These are phyloP conservation scores for Trypanosoma scelopori DNA, from an alignment of 208 protist genomes.

Conservation along the genomic window DNA sequence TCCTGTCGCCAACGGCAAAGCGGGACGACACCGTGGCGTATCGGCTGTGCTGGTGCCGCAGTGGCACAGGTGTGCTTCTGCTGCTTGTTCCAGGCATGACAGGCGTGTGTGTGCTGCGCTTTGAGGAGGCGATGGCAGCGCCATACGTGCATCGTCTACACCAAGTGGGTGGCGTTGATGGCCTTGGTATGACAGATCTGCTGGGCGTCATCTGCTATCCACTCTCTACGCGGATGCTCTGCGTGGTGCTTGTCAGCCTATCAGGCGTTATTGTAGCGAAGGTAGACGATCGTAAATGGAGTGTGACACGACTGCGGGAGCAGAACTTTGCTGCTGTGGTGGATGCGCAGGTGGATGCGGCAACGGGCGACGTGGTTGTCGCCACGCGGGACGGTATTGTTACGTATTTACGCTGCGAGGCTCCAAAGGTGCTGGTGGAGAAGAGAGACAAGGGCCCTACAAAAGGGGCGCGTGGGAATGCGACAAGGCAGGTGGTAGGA, in stretches of 20 bases:
- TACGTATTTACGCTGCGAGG: constrained; percentile 38
- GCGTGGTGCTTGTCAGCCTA: constrained; percentile 36
- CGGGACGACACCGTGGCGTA: constrained; percentile 47
- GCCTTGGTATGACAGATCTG: constrained; percentile 38
- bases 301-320: constrained; percentile 44
- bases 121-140: constrained; percentile 16
- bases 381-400: constrained; percentile 54
- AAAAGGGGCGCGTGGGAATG: too few relatives aligned
- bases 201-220: constrained; percentile 40
- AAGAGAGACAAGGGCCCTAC: not conserved
- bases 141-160: constrained; percentile 29
- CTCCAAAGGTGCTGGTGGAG: constrained; percentile 16
- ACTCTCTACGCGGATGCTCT: constrained; percentile 34
- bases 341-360: constrained; percentile 38
- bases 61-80: constrained; percentile 29
- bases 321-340: constrained; percentile 52
- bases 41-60: constrained; percentile 59
- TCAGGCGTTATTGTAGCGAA: constrained; percentile 50
- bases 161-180: constrained; percentile 34
- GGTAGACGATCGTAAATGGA: constrained; percentile 45
- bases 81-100: constrained; percentile 49
- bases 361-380: constrained; percentile 66
- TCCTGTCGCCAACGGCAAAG: constrained; percentile 46
- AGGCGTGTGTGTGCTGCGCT: constrained; percentile 45
- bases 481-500: too few relatives aligned